phyloP scores from a whole-genome alignment of 2,329 filamentous ascomycete genomes.

The Xylaria sp. region DNA sequence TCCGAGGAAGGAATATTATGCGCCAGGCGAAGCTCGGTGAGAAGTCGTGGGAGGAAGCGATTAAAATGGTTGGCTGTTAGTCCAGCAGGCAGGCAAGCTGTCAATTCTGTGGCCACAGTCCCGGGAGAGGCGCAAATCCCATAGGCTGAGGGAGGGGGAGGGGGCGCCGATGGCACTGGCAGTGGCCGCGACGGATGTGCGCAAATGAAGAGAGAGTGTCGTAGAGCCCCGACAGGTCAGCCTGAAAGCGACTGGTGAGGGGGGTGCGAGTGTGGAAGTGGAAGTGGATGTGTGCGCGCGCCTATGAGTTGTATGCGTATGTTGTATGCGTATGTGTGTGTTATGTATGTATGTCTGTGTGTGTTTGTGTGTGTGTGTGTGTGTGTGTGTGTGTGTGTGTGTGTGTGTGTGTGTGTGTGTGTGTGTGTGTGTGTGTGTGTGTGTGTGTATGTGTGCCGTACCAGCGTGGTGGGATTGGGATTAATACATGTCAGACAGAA shows the following conservation, averaged over 20 bases:
- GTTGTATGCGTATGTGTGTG: neutral
- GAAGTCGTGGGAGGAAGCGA: constrained; percentile 29
- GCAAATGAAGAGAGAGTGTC: constrained; percentile 11
- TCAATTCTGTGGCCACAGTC: constrained; percentile 16
- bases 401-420: neutral
- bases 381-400: neutral
- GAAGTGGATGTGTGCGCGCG: neutral
- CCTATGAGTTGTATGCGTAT: neutral
- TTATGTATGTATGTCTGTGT: no score
- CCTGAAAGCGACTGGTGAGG: constrained; percentile 21
- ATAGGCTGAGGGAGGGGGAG: constrained; percentile 17
- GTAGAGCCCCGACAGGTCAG: constrained; percentile 10
- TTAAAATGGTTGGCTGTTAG: constrained; percentile 30
- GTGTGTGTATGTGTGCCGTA: constrained; percentile 7
- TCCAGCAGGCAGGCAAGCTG: constrained; percentile 19
- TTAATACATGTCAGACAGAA: constrained; percentile 22
- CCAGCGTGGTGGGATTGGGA: constrained; percentile 23
- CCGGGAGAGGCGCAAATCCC: constrained; percentile 15
- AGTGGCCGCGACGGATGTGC: constrained; percentile 4
- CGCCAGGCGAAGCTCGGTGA: constrained; percentile 35
- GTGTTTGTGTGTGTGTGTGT: neutral
- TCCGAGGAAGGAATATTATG: constrained; percentile 21
- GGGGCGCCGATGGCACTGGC: constrained; percentile 16
- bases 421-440: neutral
- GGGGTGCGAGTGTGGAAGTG: neutral